Conservation (phyloP, 768 basidiomycete species). For the Daedaleopsis sinensis region DNA sequence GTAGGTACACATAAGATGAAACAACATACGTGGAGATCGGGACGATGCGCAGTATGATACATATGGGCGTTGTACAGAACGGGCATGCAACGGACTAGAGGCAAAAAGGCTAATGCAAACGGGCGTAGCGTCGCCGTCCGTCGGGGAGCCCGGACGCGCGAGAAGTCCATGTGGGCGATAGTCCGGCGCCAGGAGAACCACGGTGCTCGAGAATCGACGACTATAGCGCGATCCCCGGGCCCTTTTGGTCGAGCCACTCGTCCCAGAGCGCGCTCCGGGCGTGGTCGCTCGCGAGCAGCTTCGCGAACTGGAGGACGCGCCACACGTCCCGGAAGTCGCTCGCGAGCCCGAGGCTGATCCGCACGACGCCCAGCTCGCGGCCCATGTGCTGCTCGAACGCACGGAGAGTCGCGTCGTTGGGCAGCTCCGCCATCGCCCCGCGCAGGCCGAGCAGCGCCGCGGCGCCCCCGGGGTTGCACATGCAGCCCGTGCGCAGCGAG, state of each 20-base stretch:
- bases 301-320: conserved; percentile 37
- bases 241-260: conserved; percentile 25
- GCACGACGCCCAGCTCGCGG: conserved; percentile 71
- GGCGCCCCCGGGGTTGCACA: conserved; percentile 88
- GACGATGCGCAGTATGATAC: conserved; percentile 11
- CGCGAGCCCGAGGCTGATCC: conserved; percentile 78
- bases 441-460: conserved; percentile 70
- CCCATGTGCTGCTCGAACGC: conserved; percentile 66
- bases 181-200: not conserved
- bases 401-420: conserved; percentile 58
- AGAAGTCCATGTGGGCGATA: not conserved
- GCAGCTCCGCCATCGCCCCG: conserved; percentile 63
- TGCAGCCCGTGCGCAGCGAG: conserved; percentile 82
- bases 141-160: not conserved
- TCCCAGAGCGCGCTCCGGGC: conserved; percentile 29
- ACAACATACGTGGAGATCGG: not conserved
- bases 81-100: not conserved
- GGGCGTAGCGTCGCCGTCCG: not conserved
- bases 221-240: not conserved
- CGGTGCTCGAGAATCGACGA: too few relatives aligned
- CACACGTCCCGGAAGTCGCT: conserved; percentile 76
- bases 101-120: not conserved
- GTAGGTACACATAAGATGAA: conserved; percentile 10
- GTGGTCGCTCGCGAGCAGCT: conserved; percentile 13
- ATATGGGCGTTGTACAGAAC: not conserved